phyloP scores from a whole-genome alignment of 1,284 basidiomycete genomes.

The Melanopsichium pennsylvanicum region DNA sequence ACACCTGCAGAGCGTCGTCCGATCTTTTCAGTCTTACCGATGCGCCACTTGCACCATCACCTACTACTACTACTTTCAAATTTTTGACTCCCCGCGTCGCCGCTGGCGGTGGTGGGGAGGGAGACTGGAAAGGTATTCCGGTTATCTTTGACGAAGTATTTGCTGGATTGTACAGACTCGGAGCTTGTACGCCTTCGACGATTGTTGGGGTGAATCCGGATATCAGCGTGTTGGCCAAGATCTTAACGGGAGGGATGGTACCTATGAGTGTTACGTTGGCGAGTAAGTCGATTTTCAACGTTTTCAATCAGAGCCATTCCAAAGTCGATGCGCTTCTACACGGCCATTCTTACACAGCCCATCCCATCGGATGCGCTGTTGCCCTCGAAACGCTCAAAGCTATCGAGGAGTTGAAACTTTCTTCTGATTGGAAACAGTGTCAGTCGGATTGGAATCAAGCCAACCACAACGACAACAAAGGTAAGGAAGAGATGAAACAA shows the following conservation, averaged over 20 bases:
- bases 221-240: conserved; percentile 90
- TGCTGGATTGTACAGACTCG: conserved; percentile 86
- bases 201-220: conserved; percentile 67
- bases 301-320: conserved; percentile 75
- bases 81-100: not conserved
- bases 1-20: conserved; percentile 74
- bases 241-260: conserved; percentile 89
- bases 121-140: conserved; percentile 77
- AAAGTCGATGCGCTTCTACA: conserved; percentile 89
- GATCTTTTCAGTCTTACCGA: conserved; percentile 67
- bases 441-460: conserved; percentile 70
- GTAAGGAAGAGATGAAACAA: not conserved
- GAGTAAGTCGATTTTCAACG: conserved; percentile 78
- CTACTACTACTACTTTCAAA: too few relatives aligned
- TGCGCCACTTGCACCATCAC: conserved; percentile 45
- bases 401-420: conserved; percentile 69
- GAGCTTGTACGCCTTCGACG: conserved; percentile 65
- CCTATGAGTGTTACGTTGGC: conserved; percentile 82
- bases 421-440: conserved; percentile 73
- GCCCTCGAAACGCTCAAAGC: conserved; percentile 81
- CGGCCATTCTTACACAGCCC: conserved; percentile 82
- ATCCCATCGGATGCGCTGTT: conserved; percentile 79
- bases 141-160: conserved; percentile 98
- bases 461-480: too few relatives aligned
- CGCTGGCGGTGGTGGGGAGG: conserved; percentile 33